phyloP scores from a whole-genome alignment of 306 rosid species.

The Fragaria ananassa region DNA sequence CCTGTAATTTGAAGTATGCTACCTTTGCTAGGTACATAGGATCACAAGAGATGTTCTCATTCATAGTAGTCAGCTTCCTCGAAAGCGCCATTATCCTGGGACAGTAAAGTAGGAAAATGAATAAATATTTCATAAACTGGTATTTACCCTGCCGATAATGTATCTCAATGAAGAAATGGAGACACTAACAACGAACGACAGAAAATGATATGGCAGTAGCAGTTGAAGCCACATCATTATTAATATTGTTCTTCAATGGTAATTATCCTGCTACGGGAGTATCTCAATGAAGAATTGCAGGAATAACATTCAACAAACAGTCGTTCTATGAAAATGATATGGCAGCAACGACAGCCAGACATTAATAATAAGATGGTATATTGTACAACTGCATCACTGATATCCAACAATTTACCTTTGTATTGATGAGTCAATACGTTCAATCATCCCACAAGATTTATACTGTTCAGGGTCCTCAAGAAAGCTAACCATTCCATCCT shows the following conservation, averaged over 20 bases:
- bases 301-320: not conserved
- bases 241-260: not conserved
- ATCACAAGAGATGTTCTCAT: constrained; percentile 67
- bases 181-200: not conserved
- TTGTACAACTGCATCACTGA: not conserved
- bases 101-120: not conserved
- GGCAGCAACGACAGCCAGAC: not conserved
- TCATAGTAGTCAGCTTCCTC: constrained; percentile 60
- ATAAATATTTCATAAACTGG: not conserved
- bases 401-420: constrained; percentile 46
- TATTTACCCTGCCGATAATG: not conserved
- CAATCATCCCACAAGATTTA: constrained; percentile 73
- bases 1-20: constrained; percentile 12
- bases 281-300: not conserved
- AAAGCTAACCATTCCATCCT: constrained; percentile 93
- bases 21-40: constrained; percentile 71
- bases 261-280: not conserved
- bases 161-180: not conserved
- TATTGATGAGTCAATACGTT: constrained; percentile 66
- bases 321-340: not conserved
- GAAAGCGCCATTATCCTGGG: constrained; percentile 70
- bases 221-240: not conserved
- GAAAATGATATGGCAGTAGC: not conserved
- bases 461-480: constrained; percentile 87
- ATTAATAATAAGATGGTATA: not conserved